phyloP scores from a whole-genome alignment of 23 red algal species.

The Gracilariopsis chorda region DNA sequence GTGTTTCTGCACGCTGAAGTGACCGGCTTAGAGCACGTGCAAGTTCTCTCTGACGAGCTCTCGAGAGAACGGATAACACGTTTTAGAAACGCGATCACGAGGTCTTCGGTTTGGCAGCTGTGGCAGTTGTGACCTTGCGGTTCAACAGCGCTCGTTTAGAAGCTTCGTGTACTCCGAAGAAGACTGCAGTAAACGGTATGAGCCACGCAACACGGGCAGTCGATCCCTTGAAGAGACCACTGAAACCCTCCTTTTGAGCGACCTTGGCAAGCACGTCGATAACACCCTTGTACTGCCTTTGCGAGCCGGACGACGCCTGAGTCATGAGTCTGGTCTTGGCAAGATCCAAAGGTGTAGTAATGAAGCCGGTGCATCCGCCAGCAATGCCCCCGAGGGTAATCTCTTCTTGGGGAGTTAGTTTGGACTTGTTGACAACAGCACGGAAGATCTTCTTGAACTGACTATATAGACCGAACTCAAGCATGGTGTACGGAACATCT shows the following conservation, averaged over 20 bases:
- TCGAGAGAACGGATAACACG: too few species aligned
- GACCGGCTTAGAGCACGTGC: too few species aligned
- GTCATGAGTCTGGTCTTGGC: conserved; percentile 97
- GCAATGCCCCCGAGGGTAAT: conserved; percentile 83
- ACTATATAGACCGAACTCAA: conserved; percentile 91
- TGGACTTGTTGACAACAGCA: background rate
- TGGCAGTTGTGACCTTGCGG: conserved; percentile 23
- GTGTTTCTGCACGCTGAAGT: too few species aligned
- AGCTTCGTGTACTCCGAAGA: conserved; percentile 91
- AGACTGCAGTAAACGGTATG: conserved; percentile 96
- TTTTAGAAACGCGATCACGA: background rate
- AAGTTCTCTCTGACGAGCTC: too few species aligned
- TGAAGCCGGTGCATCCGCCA: conserved; percentile 88
- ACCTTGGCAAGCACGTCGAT: conserved; percentile 58
- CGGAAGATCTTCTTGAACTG: conserved; percentile 79
- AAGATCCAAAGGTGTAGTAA: conserved; percentile 97
- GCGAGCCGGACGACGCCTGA: conserved; percentile 6
- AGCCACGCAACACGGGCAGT: conserved; percentile 85
- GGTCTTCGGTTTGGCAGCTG: conserved; percentile 17
- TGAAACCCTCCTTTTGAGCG: conserved; percentile 47
- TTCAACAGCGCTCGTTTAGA: conserved; percentile 78
- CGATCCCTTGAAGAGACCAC: conserved; percentile 83
- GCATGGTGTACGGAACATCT: conserved; percentile 99
- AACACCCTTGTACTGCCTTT: conserved; percentile 57
- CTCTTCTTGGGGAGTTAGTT: conserved; percentile 74